Evolutionary conservation across 345 rosid species (phyloP), one percentile per base, ranked within the genome.

Genomic region (Linum tenue): DNA sequence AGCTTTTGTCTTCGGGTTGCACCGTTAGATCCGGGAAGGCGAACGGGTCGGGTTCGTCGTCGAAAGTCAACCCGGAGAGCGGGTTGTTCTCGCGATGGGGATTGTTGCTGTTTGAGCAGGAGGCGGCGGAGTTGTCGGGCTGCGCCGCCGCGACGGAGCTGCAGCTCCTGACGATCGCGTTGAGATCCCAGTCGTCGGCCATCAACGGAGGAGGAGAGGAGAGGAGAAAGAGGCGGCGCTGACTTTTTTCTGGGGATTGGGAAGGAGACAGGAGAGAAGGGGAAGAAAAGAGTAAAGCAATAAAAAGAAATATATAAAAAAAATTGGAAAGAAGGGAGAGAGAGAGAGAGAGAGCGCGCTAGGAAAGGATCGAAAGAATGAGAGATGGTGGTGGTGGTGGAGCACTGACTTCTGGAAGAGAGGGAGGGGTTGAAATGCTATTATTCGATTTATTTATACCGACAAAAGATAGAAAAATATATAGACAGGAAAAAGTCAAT

Each of bases 111-210:
- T 56, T 5, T 14, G 63, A 6, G 7, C 42, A 36, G 3, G 62
- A 56, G 5, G 73, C 42, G 9, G 39, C 37, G 35, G 14, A 4
- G 51, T 65, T 15, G 42, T 11, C 43, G 55, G 17, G 48, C 56
- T 2, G 62, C 7, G 3, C 35, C 15, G 64, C 8, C 41, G 67
- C n/a, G 7, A 70, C 44, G 22, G 89, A 62, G 74, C 71, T 60
- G 73, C 86, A 89, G 70, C 94, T 76, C 73, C 85, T 85, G 8
- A 92, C 94, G 39, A 92, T 77, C 6, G 98, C 95, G 53, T 53
- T 72, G 41, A 92, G 87, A 81, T 90, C 98, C 98, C 97, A 92
- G 55, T 84, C 86, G 43, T 79, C 84, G 31, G 76, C 80, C 85
- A 74, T 81, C 39, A 50, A 50, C 51, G 68, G 62, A 73, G 72